Conservation (phyloP, 306 rosid genomes). For the Cicer cuneatum region DNA sequence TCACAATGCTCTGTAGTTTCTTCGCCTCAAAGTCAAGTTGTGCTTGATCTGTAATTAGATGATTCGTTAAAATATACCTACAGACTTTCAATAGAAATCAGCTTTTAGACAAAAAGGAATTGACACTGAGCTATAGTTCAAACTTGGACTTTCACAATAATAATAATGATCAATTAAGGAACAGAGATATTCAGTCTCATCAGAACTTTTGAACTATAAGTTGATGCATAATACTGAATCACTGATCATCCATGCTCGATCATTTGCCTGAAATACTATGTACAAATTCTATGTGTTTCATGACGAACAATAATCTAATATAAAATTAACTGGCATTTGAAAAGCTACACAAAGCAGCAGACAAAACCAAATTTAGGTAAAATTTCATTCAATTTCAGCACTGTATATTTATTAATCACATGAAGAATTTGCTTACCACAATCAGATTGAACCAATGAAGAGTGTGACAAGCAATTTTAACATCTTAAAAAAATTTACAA, state of each 20-base stretch:
- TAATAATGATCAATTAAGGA: not conserved
- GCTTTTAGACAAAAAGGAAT: constrained; percentile 16
- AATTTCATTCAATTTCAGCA: not conserved
- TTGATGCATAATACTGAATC: constrained; percentile 24
- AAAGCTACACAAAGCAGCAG: not conserved
- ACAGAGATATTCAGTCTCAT: constrained; percentile 14
- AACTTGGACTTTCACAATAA: constrained; percentile 4
- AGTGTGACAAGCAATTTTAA: not conserved
- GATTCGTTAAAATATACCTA: constrained; percentile 15
- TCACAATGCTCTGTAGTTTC: constrained; percentile 76
- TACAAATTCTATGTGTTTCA: not conserved
- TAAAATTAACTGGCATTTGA: too few relatives aligned
- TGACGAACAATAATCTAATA: constrained; percentile 17
- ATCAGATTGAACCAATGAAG: not conserved
- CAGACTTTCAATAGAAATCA: constrained; percentile 11
- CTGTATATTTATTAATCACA: not conserved
- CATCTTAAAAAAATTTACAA: not conserved
- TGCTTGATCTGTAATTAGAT: constrained; percentile 67
- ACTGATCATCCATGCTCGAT: constrained; percentile 19
- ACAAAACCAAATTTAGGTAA: constrained; percentile 1
- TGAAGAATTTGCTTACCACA: not conserved
- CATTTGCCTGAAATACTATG: not conserved
- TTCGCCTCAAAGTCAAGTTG: constrained; percentile 75
- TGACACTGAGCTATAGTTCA: constrained; percentile 1
- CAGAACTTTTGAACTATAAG: constrained; percentile 10